Conservation (phyloP, 2,329 filamentous ascomycete genomes). For the Ceratocystis lukuohia region DNA sequence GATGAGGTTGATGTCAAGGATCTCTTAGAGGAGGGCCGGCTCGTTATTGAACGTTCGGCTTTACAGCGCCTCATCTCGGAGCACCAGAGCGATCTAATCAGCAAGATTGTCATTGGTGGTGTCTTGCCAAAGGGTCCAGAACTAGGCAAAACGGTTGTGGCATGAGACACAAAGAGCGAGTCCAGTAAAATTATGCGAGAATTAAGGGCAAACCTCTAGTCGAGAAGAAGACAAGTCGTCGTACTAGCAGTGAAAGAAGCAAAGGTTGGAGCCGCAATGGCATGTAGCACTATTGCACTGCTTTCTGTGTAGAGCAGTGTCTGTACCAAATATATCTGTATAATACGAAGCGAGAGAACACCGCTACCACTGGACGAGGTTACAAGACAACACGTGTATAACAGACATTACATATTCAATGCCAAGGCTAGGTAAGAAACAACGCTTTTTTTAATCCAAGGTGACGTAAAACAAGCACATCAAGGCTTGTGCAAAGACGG, state of each 20-base stretch:
- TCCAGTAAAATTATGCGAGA: not conserved
- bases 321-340: constrained; percentile 15
- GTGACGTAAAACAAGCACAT: too few relatives aligned
- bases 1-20: constrained; percentile 94
- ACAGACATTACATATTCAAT: too few relatives aligned
- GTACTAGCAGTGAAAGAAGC: not conserved
- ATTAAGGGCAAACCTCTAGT: not conserved
- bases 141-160: constrained; percentile 12
- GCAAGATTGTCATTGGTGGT: constrained; percentile 14
- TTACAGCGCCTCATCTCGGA: constrained; percentile 58
- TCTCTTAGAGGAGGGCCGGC: constrained; percentile 65
- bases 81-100: constrained; percentile 53
- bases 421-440: too few relatives aligned
- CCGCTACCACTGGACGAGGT: not conserved
- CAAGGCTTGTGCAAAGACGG: too few relatives aligned
- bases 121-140: not conserved
- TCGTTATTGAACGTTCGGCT: constrained; percentile 76
- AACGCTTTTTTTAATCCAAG: too few relatives aligned
- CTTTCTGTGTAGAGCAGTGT: not conserved
- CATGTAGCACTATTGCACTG: not conserved
- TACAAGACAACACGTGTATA: not conserved
- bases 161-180: not conserved
- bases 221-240: not conserved
- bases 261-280: not conserved
- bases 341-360: not conserved